Evolutionary conservation across 441 rosid genomes (phyloP).

Genomic region (Mallotus repandus): DNA sequence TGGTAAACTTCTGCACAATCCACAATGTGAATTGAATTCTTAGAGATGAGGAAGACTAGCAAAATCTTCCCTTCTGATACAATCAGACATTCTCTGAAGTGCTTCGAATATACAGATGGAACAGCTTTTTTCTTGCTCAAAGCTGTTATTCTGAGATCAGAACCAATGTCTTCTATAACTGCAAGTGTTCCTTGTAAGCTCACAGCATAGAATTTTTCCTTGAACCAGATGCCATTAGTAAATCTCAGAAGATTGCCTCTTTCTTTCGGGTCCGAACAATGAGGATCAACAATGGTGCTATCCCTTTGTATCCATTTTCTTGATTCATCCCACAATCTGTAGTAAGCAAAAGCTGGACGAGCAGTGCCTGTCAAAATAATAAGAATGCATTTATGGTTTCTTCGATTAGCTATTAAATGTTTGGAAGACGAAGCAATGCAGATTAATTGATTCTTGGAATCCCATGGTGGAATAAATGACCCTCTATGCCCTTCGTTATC

Average conservation of each 20-base stretch:
- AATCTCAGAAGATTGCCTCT: background rate
- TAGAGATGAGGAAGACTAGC: constrained; percentile 23
- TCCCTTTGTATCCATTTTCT: background rate
- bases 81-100: constrained; percentile 28
- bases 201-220: constrained; percentile 21
- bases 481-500: no score
- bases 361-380: constrained; percentile 27
- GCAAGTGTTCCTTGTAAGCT: constrained; percentile 31
- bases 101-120: constrained; percentile 16
- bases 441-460: no score
- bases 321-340: background rate
- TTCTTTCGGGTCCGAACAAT: background rate
- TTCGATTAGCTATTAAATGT: background rate
- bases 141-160: background rate
- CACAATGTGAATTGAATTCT: constrained; percentile 7
- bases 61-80: constrained; percentile 24
- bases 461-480: no score
- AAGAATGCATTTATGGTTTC: background rate
- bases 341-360: constrained; percentile 11
- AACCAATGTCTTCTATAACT: constrained; percentile 15
- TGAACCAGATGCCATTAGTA: constrained; percentile 5
- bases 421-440: no score
- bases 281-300: constrained; percentile 5
- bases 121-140: constrained; percentile 12
- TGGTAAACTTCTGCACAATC: constrained; percentile 26